A percentile compares a stretch with the other conserved stretches of the same genome.
phyloP scores from a whole-genome alignment of 176 grass and related monocot species.

The Tillandsia leiboldiana region DNA sequence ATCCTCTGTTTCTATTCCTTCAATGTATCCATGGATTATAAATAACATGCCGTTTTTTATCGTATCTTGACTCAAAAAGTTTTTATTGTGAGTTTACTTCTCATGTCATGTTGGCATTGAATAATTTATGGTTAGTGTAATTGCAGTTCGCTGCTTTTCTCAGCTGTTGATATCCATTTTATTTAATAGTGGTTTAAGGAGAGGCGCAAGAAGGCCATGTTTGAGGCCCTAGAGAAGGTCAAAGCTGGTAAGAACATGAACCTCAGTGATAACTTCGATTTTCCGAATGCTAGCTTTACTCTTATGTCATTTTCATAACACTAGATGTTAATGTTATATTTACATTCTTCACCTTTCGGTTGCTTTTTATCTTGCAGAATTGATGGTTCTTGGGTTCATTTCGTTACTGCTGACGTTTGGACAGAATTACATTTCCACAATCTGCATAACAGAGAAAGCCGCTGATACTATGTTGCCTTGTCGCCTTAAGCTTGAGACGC shows the following conservation, averaged over 20 bases:
- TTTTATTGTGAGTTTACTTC: neutral
- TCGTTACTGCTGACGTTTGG: conserved; percentile 83
- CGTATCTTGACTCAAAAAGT: too few relatives aligned
- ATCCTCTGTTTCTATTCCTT: too few relatives aligned
- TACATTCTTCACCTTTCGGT: neutral
- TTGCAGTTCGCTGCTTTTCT: neutral
- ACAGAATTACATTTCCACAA: conserved; percentile 69
- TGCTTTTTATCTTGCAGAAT: conserved; percentile 24
- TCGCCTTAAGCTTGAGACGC: conserved; percentile 8
- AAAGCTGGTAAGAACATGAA: conserved; percentile 44
- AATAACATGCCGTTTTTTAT: too few relatives aligned
- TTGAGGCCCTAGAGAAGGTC: conserved; percentile 90
- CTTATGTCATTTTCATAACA: neutral
- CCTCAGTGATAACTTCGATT: too few relatives aligned
- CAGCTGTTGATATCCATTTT: conserved; percentile 1
- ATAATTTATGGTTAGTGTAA: neutral
- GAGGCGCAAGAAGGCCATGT: conserved; percentile 77
- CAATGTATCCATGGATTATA: too few relatives aligned
- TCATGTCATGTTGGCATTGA: neutral
- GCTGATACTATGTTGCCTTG: conserved; percentile 89
- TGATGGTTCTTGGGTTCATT: conserved; percentile 96
- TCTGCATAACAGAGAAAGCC: conserved; percentile 58
- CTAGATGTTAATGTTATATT: neutral
- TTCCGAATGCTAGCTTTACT: too few relatives aligned
- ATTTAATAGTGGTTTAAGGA: conserved; percentile 45